Percentiles rank a stretch among this genome's conserved stretches.
phyloP scores from a whole-genome alignment of 768 basidiomycete genomes.

The Lentinula raphanica region DNA sequence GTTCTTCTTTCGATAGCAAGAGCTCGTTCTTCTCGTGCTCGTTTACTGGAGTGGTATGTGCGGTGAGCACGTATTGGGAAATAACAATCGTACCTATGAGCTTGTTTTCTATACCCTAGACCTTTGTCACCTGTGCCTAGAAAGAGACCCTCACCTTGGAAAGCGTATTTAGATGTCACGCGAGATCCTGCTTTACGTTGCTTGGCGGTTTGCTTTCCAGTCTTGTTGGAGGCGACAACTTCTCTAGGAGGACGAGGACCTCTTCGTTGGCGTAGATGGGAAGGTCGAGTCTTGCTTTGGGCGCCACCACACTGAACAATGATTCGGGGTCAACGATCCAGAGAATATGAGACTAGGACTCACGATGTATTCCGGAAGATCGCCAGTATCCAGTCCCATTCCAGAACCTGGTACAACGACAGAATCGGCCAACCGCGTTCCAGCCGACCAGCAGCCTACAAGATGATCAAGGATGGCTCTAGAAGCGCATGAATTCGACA shows the following conservation, averaged over 20 bases:
- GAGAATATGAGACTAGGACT: not conserved
- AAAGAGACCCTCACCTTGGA: constrained; percentile 50
- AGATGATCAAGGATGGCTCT: not conserved
- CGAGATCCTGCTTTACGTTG: constrained; percentile 69
- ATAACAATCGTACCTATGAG: constrained; percentile 44
- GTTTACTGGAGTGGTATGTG: constrained; percentile 58
- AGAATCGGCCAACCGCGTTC: constrained; percentile 65
- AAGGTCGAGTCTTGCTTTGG: constrained; percentile 57
- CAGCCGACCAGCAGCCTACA: constrained; percentile 79
- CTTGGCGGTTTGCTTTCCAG: constrained; percentile 58
- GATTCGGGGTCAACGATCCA: not conserved
- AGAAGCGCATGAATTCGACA: constrained; percentile 6
- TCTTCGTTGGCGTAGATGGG: constrained; percentile 35
- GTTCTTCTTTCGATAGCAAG: constrained; percentile 66
- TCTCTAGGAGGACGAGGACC: constrained; percentile 27
- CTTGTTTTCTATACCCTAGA: constrained; percentile 65
- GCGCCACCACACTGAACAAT: constrained; percentile 65
- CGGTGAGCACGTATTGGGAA: not conserved
- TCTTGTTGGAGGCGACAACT: constrained; percentile 48
- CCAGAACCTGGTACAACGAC: constrained; percentile 44
- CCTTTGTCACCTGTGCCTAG: constrained; percentile 39
- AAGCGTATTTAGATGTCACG: constrained; percentile 56
- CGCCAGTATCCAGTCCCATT: constrained; percentile 45
- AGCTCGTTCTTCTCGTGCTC: constrained; percentile 75
- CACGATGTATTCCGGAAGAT: constrained; percentile 78